Base-by-base conservation (phyloP, 345 rosid genomes). In the Pelargonium nanum region DNA sequence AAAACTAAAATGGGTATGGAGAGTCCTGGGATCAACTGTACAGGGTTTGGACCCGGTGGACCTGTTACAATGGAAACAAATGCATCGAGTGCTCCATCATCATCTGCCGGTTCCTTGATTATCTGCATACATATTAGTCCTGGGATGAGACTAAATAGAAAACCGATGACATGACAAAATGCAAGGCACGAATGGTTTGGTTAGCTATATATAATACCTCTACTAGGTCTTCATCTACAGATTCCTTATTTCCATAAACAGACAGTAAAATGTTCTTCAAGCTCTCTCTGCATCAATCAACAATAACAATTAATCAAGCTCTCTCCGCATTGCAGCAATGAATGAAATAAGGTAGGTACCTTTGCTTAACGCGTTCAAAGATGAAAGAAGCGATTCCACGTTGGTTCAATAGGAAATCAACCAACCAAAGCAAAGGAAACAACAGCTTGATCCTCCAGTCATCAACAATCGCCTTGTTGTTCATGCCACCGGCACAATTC, bases 401-500 rank as follows among this genome's bases (percentile, higher is more conserved):
- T 71, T 86, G 95, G 65, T 79, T 88, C 61, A 91, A 64, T 57
- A 91, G 71, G 65, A 86, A 85, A 75, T 88, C 98, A 23, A 91
- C 13, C 40, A 91, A 72, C 81, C 81, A 86, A 58, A 91, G 85
- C 72, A 91, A 65, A 10, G 95, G 95, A 21, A 82, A 65, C 53
- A 91, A 22, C 4, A 88, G 76, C 78, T 82, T 91, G 83, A 91
- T 86, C 83, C 98, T 83, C 96, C 98, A 91, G 77, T 91, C 96
- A 24, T 91, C 92, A 65, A 91, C 87, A 62, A 88, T 74, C 1
- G 96, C 96, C 77, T 91, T 88, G 75, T 88, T 88, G 78, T 91
- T 91, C 98, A 91, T 88, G 55, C 98, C 96, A 68, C 98, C 96
- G 24, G 98, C 80, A 74, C 96, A 91, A 6, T 91, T 91, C 77